Evolutionary conservation across 768 basidiomycete genomes (phyloP).

Genomic region (Tremella mesenterica): DNA sequence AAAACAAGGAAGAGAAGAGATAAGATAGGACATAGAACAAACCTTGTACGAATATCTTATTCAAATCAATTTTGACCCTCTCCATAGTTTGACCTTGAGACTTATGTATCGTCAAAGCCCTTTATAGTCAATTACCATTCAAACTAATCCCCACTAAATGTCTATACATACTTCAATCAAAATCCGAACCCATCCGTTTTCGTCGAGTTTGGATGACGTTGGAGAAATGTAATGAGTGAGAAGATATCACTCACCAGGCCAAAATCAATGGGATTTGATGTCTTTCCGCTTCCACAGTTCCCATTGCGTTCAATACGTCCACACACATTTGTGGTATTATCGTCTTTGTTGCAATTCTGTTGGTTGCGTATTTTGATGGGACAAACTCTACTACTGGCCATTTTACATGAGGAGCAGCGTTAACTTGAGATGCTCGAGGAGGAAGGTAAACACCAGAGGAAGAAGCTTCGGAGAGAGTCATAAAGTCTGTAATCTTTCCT

Average conservation of each 20-base stretch:
- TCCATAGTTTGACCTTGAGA: slow-evolving; percentile 53
- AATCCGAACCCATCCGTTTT: too few species aligned
- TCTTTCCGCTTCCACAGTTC: slow-evolving; percentile 22
- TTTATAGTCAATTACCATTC: too few species aligned
- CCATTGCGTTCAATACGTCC: slow-evolving; percentile 28
- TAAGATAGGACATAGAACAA: slow-evolving; percentile 7
- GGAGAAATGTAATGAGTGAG: too few species aligned
- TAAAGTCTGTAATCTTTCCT: slow-evolving; percentile 29
- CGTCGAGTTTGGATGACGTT: background rate
- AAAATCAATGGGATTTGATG: slow-evolving; percentile 71
- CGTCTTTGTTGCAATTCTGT: slow-evolving; percentile 1
- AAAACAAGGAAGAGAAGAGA: too few species aligned
- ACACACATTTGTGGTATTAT: slow-evolving; percentile 24
- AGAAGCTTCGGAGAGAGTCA: slow-evolving; percentile 22
- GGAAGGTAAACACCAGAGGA: slow-evolving; percentile 10
- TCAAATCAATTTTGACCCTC: slow-evolving; percentile 82
- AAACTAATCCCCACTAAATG: too few species aligned
- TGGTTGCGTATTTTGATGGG: slow-evolving; percentile 10
- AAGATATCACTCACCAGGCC: slow-evolving; percentile 52
- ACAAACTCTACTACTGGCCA: slow-evolving; percentile 35
- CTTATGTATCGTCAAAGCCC: slow-evolving; percentile 19
- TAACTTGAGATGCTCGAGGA: slow-evolving; percentile 1
- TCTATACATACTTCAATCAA: too few species aligned
- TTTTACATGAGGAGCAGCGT: slow-evolving; percentile 1
- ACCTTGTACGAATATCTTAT: slow-evolving; percentile 63